Percentiles rank a stretch among this genome's conserved stretches.
These are phyloP conservation scores for Geotrichum phurueaensis DNA, from an alignment of 1,139 yeast species.

Conservation along the genomic window DNA sequence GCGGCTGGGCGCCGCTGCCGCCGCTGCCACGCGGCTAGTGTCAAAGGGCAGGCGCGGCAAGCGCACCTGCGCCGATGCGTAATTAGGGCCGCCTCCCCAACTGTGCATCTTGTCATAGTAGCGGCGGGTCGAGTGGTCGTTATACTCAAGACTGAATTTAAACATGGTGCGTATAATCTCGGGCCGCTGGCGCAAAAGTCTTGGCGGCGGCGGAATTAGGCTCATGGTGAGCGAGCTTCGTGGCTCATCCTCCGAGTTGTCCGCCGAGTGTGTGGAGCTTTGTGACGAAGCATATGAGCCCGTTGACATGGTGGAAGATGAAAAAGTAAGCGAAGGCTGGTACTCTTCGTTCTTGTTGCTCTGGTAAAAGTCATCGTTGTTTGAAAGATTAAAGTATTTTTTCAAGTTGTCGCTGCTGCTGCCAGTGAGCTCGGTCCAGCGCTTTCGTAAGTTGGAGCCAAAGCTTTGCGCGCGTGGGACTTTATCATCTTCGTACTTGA, in stretches of 20 bases:
- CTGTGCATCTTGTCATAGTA: neutral
- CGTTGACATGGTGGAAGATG: slow-evolving; percentile 18
- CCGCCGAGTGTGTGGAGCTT: slow-evolving; percentile 16
- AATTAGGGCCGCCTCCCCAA: neutral
- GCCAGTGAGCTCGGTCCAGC: slow-evolving; percentile 3
- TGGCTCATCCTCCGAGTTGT: neutral
- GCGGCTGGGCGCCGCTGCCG: neutral
- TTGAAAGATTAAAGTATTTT: slow-evolving; percentile 1
- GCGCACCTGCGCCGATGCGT: neutral
- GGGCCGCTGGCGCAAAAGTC: slow-evolving; percentile 28
- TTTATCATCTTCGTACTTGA: neutral
- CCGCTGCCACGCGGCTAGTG: neutral
- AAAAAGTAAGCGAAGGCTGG: slow-evolving; percentile 11
- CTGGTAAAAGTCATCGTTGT: neutral
- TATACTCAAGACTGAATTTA: slow-evolving; percentile 27
- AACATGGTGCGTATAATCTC: slow-evolving; percentile 27
- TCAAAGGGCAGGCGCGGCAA: slow-evolving; percentile 28
- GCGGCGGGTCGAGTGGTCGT: slow-evolving; percentile 21
- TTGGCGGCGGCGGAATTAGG: slow-evolving; percentile 32
- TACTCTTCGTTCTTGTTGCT: neutral
- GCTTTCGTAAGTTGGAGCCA: neutral
- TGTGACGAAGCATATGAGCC: slow-evolving; percentile 19
- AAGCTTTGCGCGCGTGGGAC: slow-evolving; percentile 2
- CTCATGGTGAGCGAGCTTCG: slow-evolving; percentile 27
- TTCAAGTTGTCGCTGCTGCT: slow-evolving; percentile 2